Percentiles rank a stretch among this genome's conserved stretches.
Evolutionary conservation across 164 flowering plant genomes (phyloP).

Genomic region (Tinospora cordifolia): DNA sequence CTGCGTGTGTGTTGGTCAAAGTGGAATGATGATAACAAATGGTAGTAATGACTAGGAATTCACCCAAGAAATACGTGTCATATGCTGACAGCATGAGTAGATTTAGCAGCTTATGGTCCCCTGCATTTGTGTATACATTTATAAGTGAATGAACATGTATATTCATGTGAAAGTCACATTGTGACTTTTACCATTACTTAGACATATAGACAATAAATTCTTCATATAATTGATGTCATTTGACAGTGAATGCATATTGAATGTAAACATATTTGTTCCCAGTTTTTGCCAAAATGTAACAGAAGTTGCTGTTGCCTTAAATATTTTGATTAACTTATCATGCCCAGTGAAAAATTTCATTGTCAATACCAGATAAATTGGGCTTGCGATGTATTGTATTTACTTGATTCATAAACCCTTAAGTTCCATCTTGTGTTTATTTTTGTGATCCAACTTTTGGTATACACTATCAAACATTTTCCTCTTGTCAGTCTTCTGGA

Average conservation of each 20-base stretch:
- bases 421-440: neutral
- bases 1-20: too few species aligned
- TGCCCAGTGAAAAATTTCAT: neutral
- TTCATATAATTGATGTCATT: too few species aligned
- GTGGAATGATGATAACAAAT: too few species aligned
- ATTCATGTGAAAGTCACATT: too few species aligned
- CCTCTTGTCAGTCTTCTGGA: constrained; percentile 35
- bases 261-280: neutral
- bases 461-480: neutral
- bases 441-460: neutral
- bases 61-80: too few species aligned
- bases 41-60: too few species aligned
- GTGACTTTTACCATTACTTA: too few species aligned
- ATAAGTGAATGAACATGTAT: too few species aligned
- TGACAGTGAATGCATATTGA: neutral
- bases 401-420: neutral
- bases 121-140: too few species aligned
- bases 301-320: neutral
- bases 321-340: neutral
- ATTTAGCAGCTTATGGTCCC: too few species aligned
- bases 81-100: too few species aligned
- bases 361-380: neutral
- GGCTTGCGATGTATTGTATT: neutral
- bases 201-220: too few species aligned
- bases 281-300: neutral